phyloP scores from a whole-genome alignment of 805 yeast genomes.

The Metschnikowia aberdeeniae region DNA sequence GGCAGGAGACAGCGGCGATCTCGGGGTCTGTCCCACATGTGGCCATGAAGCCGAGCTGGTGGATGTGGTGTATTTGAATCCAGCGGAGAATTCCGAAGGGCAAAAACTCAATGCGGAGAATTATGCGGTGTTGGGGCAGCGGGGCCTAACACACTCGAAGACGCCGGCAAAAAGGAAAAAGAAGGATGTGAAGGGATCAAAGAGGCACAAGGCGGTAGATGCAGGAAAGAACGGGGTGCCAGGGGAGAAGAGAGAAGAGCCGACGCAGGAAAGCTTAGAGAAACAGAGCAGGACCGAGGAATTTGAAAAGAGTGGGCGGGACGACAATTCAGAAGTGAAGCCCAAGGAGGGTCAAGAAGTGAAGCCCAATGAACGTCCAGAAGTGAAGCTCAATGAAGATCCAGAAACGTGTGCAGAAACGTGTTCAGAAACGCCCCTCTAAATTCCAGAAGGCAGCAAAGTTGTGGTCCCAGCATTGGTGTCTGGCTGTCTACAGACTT shows the following conservation, averaged over 20 bases:
- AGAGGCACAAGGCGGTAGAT: too few species aligned
- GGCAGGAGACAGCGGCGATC: constrained; percentile 3
- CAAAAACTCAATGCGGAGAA: constrained; percentile 14
- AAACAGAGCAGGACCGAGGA: too few species aligned
- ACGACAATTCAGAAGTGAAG: too few species aligned
- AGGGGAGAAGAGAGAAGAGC: too few species aligned
- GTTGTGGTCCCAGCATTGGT: too few species aligned
- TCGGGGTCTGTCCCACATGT: constrained; percentile 33
- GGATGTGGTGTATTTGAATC: constrained; percentile 35
- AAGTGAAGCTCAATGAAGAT: too few species aligned
- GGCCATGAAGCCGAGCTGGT: constrained; percentile 9
- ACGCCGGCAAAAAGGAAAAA: constrained; percentile 7
- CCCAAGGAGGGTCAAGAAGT: background rate
- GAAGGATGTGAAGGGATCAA: background rate
- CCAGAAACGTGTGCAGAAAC: too few species aligned
- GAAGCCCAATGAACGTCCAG: too few species aligned
- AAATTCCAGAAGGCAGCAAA: background rate
- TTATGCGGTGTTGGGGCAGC: constrained; percentile 10
- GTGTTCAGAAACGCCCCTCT: too few species aligned
- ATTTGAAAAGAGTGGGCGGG: too few species aligned
- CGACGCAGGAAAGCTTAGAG: too few species aligned
- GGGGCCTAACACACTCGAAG: constrained; percentile 25
- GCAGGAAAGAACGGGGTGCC: too few species aligned
- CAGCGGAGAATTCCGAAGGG: constrained; percentile 12
- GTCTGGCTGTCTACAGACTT: background rate